Evolutionary conservation across 2,329 filamentous ascomycete species (phyloP).

Genomic region (Coleophoma eucalyptorum): DNA sequence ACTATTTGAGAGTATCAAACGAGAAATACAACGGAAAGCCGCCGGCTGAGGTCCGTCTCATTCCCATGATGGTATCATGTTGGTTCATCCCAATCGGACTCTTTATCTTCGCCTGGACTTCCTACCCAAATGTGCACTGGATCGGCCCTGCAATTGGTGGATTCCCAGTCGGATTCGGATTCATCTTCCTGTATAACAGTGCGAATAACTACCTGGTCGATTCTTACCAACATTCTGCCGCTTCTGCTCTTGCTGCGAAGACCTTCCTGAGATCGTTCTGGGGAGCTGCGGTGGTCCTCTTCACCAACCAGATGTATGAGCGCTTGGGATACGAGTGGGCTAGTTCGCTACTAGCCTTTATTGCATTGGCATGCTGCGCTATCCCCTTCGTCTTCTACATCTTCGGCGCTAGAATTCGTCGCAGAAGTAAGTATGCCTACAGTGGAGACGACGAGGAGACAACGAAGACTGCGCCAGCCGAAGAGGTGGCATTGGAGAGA

Average conservation of each 20-base stretch:
- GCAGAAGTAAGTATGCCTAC: constrained; percentile 70
- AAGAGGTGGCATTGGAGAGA: constrained; percentile 18
- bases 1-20: constrained; percentile 63
- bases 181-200: constrained; percentile 62
- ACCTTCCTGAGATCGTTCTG: constrained; percentile 77
- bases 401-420: constrained; percentile 69
- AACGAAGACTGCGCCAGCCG: constrained; percentile 3
- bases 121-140: constrained; percentile 52
- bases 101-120: constrained; percentile 67
- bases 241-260: constrained; percentile 77
- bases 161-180: constrained; percentile 57
- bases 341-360: constrained; percentile 65
- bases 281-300: constrained; percentile 74
- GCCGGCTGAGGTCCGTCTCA: constrained; percentile 72
- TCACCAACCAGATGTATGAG: constrained; percentile 78
- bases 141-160: constrained; percentile 55
- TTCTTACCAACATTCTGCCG: constrained; percentile 70
- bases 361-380: constrained; percentile 72
- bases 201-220: constrained; percentile 58
- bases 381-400: constrained; percentile 83
- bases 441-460: constrained; percentile 47
- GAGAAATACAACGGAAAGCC: constrained; percentile 64
- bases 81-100: constrained; percentile 67
- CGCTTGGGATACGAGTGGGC: constrained; percentile 75
- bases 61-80: constrained; percentile 78